These are phyloP conservation scores for Russula sp. DNA, from an alignment of 768 basidiomycete genomes.

Conservation along the genomic window DNA sequence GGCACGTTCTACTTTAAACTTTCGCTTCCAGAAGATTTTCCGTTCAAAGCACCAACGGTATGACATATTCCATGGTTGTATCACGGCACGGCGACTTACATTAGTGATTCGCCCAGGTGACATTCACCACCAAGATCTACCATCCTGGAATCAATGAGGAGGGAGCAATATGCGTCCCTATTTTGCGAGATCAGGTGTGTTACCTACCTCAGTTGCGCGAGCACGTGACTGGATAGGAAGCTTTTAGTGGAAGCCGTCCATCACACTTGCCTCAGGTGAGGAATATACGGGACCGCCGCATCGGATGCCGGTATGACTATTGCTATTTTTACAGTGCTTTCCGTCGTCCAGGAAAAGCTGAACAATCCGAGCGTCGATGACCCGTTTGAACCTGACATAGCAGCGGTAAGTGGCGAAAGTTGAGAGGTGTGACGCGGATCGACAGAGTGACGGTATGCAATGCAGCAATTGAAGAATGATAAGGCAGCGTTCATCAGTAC, in stretches of 20 bases:
- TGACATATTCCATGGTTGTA: conserved; percentile 22
- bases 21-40: conserved; percentile 73
- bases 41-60: conserved; percentile 84
- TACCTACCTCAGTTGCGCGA: not conserved
- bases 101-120: conserved; percentile 50
- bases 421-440: not conserved
- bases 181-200: conserved; percentile 78
- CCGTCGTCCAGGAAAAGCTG: conserved; percentile 76
- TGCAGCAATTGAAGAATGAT: conserved; percentile 73
- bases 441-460: conserved; percentile 4
- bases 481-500: conserved; percentile 66
- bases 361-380: conserved; percentile 88
- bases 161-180: conserved; percentile 78
- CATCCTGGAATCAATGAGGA: conserved; percentile 91
- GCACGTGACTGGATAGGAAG: conserved; percentile 15
- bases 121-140: conserved; percentile 83
- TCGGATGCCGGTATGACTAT: not conserved
- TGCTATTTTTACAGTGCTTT: conserved; percentile 60
- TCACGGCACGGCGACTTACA: not conserved
- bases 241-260: conserved; percentile 79
- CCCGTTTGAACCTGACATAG: conserved; percentile 85
- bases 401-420: conserved; percentile 52
- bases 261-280: conserved; percentile 67
- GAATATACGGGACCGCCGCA: not conserved
- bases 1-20: conserved; percentile 77